phyloP scores from a whole-genome alignment of 208 protist species.

The Trypanosoma vivax region DNA sequence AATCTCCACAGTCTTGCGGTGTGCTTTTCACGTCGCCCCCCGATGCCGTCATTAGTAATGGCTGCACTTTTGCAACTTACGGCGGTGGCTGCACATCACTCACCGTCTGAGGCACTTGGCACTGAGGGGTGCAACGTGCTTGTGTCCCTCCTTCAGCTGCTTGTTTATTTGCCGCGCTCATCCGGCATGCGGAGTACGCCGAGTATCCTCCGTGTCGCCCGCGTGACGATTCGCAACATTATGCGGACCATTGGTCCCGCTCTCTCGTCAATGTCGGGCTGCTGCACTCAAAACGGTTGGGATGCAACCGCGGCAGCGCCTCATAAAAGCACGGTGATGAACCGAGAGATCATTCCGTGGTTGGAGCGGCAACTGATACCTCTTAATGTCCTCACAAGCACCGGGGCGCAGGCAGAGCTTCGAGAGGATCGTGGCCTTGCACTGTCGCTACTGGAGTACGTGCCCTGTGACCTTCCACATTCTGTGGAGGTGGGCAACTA shows the following conservation, averaged over 20 bases:
- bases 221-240: slow-evolving; percentile 15
- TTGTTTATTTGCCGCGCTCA: slow-evolving; percentile 10
- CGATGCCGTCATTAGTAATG: background rate
- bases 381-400: slow-evolving; percentile 10
- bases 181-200: background rate
- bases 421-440: slow-evolving; percentile 18
- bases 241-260: slow-evolving; percentile 12
- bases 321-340: background rate
- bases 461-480: background rate
- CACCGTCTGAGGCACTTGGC: slow-evolving; percentile 1
- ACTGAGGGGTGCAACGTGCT: slow-evolving; percentile 11
- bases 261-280: background rate
- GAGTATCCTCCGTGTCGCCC: slow-evolving; percentile 11
- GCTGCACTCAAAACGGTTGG: background rate
- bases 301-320: background rate
- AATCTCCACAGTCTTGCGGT: slow-evolving; percentile 10
- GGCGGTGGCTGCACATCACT: slow-evolving; percentile 5
- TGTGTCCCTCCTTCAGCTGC: slow-evolving; percentile 9
- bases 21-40: slow-evolving; percentile 7
- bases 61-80: slow-evolving; percentile 16
- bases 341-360: slow-evolving; percentile 14
- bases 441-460: slow-evolving; percentile 9
- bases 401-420: slow-evolving; percentile 6
- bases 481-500: background rate
- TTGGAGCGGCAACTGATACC: slow-evolving; percentile 16